Evolutionary conservation across 1,284 basidiomycete genomes (phyloP), one percentile per base, ranked within the genome.

Genomic region (Trametes sp.): DNA sequence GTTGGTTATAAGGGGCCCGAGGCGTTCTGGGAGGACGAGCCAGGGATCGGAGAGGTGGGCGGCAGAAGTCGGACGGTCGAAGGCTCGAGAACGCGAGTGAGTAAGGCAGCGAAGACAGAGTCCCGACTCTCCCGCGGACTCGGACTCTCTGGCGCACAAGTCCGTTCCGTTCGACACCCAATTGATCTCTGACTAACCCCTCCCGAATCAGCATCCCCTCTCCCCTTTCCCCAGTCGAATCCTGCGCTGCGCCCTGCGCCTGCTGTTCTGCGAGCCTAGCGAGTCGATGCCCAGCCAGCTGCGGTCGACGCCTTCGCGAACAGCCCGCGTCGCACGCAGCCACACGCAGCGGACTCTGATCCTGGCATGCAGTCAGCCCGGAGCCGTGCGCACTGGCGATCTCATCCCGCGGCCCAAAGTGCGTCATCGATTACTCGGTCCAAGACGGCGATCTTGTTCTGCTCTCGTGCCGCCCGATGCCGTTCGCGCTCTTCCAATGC

Each of bases 41-140:
- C 14, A 38, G 60, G 51, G 60, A 59, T 56, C 62, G 64, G 63
- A 61, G 55, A 38, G 23, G 38, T 21, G 54, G 48, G 63, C 70
- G 70, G 70, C 63, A 65, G 61, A 64, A 63, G 46, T 72, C 70
- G 69, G 70, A 61, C 52, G 62, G 62, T 64, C 55, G 70, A 71
- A 71, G 54, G 61, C 52, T 69, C 66, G 61, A 63, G 63, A 68
- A 68, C 36, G 54, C 21, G 57, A 21, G 63, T 62, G 59, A 57
- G 63, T 64, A 67, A 65, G 66, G 57, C 61, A 56, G 48, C 46
- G 33, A 45, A 33, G 35, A 35, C 35, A 51, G 52, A 35, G 24
- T 21, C 26, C 36, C 28, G 38, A 28, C 35, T 45, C 19, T 26
- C 45, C 49, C 57, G 54, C 52, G 56, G 52, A 46, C 51, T 55